A percentile compares a stretch with the other conserved stretches of the same genome.
Evolutionary conservation across 306 rosid species (phyloP).

Genomic region (Acacia acuminata): DNA sequence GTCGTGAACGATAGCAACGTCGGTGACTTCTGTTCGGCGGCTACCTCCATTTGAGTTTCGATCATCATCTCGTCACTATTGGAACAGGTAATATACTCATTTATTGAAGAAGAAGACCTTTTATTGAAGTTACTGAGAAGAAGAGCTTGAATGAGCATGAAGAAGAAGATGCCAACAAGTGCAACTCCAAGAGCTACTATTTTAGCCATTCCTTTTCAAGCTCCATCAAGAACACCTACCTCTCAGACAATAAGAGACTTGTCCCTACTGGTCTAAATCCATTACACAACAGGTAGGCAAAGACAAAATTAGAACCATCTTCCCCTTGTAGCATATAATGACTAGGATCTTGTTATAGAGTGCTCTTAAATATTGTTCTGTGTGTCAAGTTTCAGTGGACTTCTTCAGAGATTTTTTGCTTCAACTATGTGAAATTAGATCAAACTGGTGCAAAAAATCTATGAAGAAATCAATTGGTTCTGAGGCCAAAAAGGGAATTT

Average conservation of each 20-base stretch:
- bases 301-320: not conserved
- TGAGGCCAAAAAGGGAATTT: not conserved
- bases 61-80: no score
- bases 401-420: not conserved
- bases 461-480: not conserved
- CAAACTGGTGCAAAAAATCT: not conserved
- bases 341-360: not conserved
- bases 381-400: not conserved
- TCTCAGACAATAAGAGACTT: conserved; percentile 63
- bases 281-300: conserved; percentile 69
- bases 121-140: conserved; percentile 30
- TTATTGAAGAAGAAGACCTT: no score
- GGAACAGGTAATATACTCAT: no score
- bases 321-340: not conserved
- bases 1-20: no score
- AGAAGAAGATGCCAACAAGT: conserved; percentile 12
- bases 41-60: no score
- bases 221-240: conserved; percentile 22
- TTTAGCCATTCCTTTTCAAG: not conserved
- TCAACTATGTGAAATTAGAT: not conserved
- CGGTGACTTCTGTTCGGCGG: no score
- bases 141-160: conserved; percentile 30
- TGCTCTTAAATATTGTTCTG: not conserved
- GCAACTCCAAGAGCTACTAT: not conserved
- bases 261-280: conserved; percentile 95